A percentile compares a stretch with the other conserved stretches of the same genome.
Conservation (phyloP, 2,329 filamentous ascomycete species). For the Capronia coronata region DNA sequence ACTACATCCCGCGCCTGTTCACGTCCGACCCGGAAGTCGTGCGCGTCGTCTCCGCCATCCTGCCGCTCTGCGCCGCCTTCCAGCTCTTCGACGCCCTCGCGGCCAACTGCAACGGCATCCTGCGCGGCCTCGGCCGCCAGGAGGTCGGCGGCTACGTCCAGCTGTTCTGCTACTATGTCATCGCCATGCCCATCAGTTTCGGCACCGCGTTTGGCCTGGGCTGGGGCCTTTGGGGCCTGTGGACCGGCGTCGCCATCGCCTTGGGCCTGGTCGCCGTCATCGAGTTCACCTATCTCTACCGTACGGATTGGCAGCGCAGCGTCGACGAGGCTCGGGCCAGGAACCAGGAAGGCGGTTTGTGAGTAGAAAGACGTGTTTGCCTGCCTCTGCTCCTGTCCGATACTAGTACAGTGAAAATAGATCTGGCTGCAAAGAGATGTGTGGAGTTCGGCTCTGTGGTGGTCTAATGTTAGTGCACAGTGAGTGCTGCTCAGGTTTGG, state of each 20-base stretch:
- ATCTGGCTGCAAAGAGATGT: too few species aligned
- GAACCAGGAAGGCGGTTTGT: slow-evolving; percentile 40
- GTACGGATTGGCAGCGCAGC: slow-evolving; percentile 52
- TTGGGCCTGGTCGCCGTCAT: slow-evolving; percentile 52
- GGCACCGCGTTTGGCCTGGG: slow-evolving; percentile 66
- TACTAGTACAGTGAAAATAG: too few species aligned
- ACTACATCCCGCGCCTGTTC: slow-evolving; percentile 69
- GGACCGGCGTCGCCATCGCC: slow-evolving; percentile 70
- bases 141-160: slow-evolving; percentile 86
- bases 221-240: slow-evolving; percentile 75
- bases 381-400: too few species aligned
- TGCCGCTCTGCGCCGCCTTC: slow-evolving; percentile 80
- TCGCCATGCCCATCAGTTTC: slow-evolving; percentile 80
- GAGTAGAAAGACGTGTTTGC: background rate
- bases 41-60: slow-evolving; percentile 58
- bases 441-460: too few species aligned
- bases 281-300: slow-evolving; percentile 52
- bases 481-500: too few species aligned
- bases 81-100: slow-evolving; percentile 82
- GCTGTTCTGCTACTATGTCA: slow-evolving; percentile 74
- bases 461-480: too few species aligned
- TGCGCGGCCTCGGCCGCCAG: slow-evolving; percentile 82
- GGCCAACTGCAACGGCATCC: slow-evolving; percentile 72
- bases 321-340: slow-evolving; percentile 55
- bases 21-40: slow-evolving; percentile 68